Evolutionary conservation across 2,329 filamentous ascomycete species (phyloP).

Genomic region (Pyrenophora graminea): DNA sequence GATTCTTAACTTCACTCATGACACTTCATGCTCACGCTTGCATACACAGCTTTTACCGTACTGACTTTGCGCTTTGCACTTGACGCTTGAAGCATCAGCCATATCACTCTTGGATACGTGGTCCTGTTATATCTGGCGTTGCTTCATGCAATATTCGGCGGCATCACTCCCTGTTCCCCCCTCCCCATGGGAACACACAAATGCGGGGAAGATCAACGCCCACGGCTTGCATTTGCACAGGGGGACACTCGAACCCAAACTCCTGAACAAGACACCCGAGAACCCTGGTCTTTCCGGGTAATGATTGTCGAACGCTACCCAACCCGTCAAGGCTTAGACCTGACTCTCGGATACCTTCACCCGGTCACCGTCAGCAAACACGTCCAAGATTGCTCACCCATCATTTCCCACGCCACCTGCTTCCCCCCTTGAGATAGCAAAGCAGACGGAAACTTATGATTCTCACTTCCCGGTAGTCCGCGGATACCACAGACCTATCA

Average conservation of each 20-base stretch:
- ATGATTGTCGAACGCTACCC: slow-evolving; percentile 10
- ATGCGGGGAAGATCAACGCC: slow-evolving; percentile 7
- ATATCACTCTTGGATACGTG: no score
- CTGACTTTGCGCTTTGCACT: no score
- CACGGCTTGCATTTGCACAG: no score
- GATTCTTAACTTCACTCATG: no score
- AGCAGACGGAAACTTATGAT: slow-evolving; percentile 3
- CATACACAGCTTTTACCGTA: neutral
- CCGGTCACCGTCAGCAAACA: slow-evolving; percentile 1
- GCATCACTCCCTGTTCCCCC: neutral
- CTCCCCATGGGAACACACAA: neutral
- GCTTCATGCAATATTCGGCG: neutral
- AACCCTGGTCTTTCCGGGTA: slow-evolving; percentile 7
- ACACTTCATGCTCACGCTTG: no score
- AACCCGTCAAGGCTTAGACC: slow-evolving; percentile 21
- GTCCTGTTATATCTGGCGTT: no score
- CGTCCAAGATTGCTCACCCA: slow-evolving; percentile 1
- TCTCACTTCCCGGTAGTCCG: neutral
- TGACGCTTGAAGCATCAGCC: no score
- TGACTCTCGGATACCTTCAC: slow-evolving; percentile 14
- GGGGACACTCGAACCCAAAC: neutral
- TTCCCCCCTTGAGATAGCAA: slow-evolving; percentile 2
- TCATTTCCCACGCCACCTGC: slow-evolving; percentile 3
- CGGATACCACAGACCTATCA: slow-evolving; percentile 7
- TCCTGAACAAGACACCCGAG: neutral